Evolutionary conservation across 805 yeast genomes (phyloP), one percentile per base, ranked within the genome.

Genomic region (Saccharomycopsis javanensis): DNA sequence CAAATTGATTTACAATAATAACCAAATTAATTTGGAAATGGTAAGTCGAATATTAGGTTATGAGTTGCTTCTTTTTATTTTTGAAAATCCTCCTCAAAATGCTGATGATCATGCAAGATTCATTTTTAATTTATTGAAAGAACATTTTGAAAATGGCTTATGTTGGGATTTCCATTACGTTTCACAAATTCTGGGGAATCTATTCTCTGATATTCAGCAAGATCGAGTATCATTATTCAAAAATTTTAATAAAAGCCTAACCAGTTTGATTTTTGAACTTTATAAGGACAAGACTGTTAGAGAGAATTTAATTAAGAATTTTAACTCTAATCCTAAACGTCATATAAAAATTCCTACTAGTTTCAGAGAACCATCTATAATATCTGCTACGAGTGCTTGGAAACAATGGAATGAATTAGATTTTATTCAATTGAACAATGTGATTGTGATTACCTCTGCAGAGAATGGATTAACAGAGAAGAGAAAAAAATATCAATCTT

Each of bases 131-230:
- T 15, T 57, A 16, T 35, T 60, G 18, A 46, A 53, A 28, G 48
- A 52, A 11, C 60, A 57, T 37, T 57, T 60, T 33, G 45, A 57
- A 18, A 35, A 54, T 18, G 62, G 62, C 2, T 28, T 54, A 18
- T 55, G 55, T 28, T 60, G 62, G 62, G 62, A 60, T 51, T 50
- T 60, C 15, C 62, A 60, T 46, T n/a, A 35, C n/a, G 35, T 57
- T 34, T 25, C 11, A 27, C 62, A 60, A 38, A 27, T 10, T 16
- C 25, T 35, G 15, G 56, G 54, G n/a, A 46, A 52, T 4, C 33
- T 60, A 13, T 23, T 27, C 16, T 59, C 62, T 31, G 52, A 30
- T 31, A 55, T 60, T 28, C n/a, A n/a, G 3, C 7, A 51, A 23
- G 28, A 51, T 11, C 3, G 62, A 27, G 31, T 37, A 2, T n/a